Conservation (phyloP, 2,329 filamentous ascomycete species). For the Knufia fluminis region DNA sequence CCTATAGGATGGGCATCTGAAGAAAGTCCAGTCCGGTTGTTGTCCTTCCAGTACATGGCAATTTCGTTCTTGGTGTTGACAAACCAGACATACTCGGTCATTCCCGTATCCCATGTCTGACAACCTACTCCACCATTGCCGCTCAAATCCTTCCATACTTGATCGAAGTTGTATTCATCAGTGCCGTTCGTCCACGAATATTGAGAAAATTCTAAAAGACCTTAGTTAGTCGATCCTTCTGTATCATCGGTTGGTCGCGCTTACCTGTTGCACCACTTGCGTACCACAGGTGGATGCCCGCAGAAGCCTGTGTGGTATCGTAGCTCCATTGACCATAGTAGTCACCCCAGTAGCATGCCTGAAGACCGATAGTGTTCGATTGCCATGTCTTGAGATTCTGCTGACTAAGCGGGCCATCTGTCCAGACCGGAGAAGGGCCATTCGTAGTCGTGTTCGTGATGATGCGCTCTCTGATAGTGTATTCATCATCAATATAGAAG, state of each 20-base stretch:
- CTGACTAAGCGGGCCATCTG: constrained; percentile 28
- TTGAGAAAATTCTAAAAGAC: too few species aligned
- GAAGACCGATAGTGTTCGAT: constrained; percentile 29
- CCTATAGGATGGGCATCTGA: constrained; percentile 4
- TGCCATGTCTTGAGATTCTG: constrained; percentile 26
- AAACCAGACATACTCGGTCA: constrained; percentile 10
- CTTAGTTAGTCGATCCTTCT: too few species aligned
- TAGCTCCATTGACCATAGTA: constrained; percentile 20
- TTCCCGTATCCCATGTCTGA: constrained; percentile 21
- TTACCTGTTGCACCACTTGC: constrained; percentile 6
- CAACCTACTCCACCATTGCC: constrained; percentile 8
- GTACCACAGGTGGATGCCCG: constrained; percentile 25
- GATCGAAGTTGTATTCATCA: background rate
- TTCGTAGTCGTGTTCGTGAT: constrained; percentile 27
- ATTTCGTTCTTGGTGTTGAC: constrained; percentile 6
- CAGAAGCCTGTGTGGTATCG: background rate
- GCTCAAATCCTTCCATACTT: constrained; percentile 2
- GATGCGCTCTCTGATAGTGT: constrained; percentile 31
- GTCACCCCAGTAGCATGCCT: constrained; percentile 31
- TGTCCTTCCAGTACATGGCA: constrained; percentile 9
- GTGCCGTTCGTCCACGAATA: constrained; percentile 8
- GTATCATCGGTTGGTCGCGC: too few species aligned
- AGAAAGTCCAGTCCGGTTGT: background rate
- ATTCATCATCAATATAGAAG: constrained; percentile 34
- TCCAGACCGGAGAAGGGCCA: constrained; percentile 29